These are phyloP conservation scores for Colletotrichum lindemuthianum DNA, from an alignment of 2,329 filamentous ascomycete genomes.

Conservation along the genomic window DNA sequence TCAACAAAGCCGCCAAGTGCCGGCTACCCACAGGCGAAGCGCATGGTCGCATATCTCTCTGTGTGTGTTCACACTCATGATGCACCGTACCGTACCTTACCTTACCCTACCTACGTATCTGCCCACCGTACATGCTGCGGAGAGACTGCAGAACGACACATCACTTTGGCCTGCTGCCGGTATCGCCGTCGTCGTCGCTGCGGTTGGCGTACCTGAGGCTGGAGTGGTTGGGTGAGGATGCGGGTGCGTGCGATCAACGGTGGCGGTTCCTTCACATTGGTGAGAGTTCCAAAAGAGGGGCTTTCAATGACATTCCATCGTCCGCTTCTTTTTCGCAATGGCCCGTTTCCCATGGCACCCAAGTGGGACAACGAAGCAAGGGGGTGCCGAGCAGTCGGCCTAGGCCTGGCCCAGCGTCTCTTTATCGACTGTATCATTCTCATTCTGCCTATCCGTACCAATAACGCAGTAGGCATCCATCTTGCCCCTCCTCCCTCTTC, in stretches of 20 bases:
- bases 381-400: slow-evolving; percentile 22
- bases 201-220: background rate
- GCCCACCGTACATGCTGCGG: background rate
- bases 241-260: too few relatives aligned
- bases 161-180: background rate
- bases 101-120: background rate
- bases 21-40: slow-evolving; percentile 23
- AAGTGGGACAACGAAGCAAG: slow-evolving; percentile 31
- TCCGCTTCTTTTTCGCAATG: slow-evolving; percentile 13
- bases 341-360: slow-evolving; percentile 18
- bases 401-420: slow-evolving; percentile 1
- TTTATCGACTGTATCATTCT: background rate
- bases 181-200: slow-evolving; percentile 2
- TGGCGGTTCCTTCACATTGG: background rate
- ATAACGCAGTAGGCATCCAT: too few relatives aligned
- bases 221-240: background rate
- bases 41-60: background rate
- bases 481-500: background rate
- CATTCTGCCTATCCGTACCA: too few relatives aligned
- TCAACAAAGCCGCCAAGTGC: slow-evolving; percentile 33
- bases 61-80: too few relatives aligned
- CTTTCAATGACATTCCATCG: slow-evolving; percentile 27
- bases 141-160: background rate
- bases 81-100: background rate
- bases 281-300: too few relatives aligned